Conservation (phyloP, 2,329 filamentous ascomycete species). For the Aspergillus fumigatiaffinis region DNA sequence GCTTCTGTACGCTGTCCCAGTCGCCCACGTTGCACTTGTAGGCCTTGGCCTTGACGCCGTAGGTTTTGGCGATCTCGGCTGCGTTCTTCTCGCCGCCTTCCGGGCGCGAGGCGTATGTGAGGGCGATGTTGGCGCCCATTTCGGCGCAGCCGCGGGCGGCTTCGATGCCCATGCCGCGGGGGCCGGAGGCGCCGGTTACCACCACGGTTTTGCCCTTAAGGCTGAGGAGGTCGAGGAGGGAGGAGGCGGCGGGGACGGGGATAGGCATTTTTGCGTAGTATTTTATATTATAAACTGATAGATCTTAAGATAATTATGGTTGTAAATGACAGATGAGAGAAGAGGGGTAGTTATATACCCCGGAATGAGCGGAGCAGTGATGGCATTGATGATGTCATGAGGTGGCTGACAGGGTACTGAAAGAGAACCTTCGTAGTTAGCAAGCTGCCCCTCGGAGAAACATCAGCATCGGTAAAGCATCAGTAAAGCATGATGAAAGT, state of each 20-base stretch:
- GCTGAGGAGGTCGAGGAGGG: conserved; percentile 42
- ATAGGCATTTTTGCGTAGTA: no score
- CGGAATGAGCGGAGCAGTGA: background rate
- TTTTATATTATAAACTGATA: no score
- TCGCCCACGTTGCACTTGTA: conserved; percentile 62
- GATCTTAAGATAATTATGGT: background rate
- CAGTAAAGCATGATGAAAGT: background rate
- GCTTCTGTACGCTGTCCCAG: conserved; percentile 54
- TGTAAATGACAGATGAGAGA: background rate
- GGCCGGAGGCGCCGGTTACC: conserved; percentile 51
- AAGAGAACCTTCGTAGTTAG: background rate
- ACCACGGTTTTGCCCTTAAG: conserved; percentile 47
- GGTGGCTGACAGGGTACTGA: background rate
- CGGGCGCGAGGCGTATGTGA: conserved; percentile 63
- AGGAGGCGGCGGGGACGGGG: conserved; percentile 30
- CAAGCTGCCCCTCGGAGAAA: no score
- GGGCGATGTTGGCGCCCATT: conserved; percentile 60
- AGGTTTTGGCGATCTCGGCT: conserved; percentile 55
- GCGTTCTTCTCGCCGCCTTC: conserved; percentile 64
- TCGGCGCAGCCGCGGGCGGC: conserved; percentile 63
- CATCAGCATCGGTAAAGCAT: no score
- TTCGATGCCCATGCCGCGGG: conserved; percentile 66
- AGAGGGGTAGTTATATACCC: background rate
- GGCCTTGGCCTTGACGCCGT: conserved; percentile 63
- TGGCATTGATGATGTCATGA: background rate